A percentile compares a stretch with the other conserved stretches of the same genome.
Evolutionary conservation across 495 filamentous ascomycete genomes (phyloP).

Genomic region (Neurospora tetraspora): DNA sequence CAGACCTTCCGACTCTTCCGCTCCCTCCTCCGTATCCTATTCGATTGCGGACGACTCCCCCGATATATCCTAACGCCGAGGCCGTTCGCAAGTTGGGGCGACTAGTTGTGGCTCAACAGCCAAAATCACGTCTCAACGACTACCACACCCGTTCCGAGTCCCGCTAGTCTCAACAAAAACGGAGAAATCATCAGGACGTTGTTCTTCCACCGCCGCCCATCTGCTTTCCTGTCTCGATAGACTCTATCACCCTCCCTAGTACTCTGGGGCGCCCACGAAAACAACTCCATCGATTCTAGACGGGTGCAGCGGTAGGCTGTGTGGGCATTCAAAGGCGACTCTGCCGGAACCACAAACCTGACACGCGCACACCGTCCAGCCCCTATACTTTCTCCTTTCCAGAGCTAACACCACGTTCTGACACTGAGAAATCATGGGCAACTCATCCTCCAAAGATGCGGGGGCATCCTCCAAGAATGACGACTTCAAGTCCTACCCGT

Average conservation of each 20-base stretch:
- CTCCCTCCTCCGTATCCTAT: slow-evolving; percentile 5
- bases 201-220: slow-evolving; percentile 31
- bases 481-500: slow-evolving; percentile 68
- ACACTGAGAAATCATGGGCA: slow-evolving; percentile 60
- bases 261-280: slow-evolving; percentile 10
- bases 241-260: slow-evolving; percentile 40
- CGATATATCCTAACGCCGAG: slow-evolving; percentile 13
- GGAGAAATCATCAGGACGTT: slow-evolving; percentile 33
- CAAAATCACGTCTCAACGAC: slow-evolving; percentile 6
- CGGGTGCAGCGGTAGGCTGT: slow-evolving; percentile 35
- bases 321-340: slow-evolving; percentile 27
- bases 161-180: slow-evolving; percentile 22
- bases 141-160: slow-evolving; percentile 4
- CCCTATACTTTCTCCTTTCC: slow-evolving; percentile 19
- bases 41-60: background rate
- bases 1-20: slow-evolving; percentile 3
- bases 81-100: background rate
- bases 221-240: slow-evolving; percentile 36
- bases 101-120: background rate
- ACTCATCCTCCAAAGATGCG: slow-evolving; percentile 76
- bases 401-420: slow-evolving; percentile 18
- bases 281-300: slow-evolving; percentile 18
- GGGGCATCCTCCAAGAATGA: slow-evolving; percentile 31
- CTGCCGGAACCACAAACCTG: slow-evolving; percentile 29
- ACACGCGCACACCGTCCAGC: slow-evolving; percentile 31